Base-by-base conservation (phyloP, 2,329 filamentous ascomycete species). In the Cytospora leucostoma region DNA sequence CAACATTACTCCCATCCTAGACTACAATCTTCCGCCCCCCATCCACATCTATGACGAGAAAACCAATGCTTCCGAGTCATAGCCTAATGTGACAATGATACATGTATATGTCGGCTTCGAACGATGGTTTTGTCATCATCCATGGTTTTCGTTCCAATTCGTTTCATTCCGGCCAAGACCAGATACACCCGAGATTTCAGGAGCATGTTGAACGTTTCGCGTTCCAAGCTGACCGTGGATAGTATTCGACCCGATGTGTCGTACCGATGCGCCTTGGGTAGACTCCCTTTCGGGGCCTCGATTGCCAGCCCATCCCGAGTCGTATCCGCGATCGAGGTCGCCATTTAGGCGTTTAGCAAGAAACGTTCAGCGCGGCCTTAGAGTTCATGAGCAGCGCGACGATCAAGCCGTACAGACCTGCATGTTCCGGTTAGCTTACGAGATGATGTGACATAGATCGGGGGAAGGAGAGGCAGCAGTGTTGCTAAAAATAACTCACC, bases 381-480 rank as follows among this genome's bases (percentile, higher is more conserved):
- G 95, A 96, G 91, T 98, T 99, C 96, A 99, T 99, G 76, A 99
- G 88, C 75, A 99, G 90, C 69, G 95, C 95, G 71, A 99, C 95
- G 78, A 99, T 99, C 74, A 99, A 86, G 78, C 95, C 95, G 83
- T 99, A 99, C 65, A 99, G 92, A 95, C 94, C 92, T 95, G 67
- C 12, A 57, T 75, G 66, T 65, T 44, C 51, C 37, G 33, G 27
- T 33, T 8, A 17, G 21, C 17, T 35, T 49, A 32, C 8, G n/a
- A 44, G 13, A 54, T 49, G 19, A 15, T 35, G 51, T 64, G 50
- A 65, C 35, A 51, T 8, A 44, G 21, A 38, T 37, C 15, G 13
- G 21, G 15, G 10, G 35, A n/a, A 32, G 37, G 34, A 13, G 53
- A 19, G 15, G 40, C 13, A 35, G 40, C 19, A 19, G 47, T 49